phyloP scores from a whole-genome alignment of 768 basidiomycete species.

The Psilocybe azurescens region DNA sequence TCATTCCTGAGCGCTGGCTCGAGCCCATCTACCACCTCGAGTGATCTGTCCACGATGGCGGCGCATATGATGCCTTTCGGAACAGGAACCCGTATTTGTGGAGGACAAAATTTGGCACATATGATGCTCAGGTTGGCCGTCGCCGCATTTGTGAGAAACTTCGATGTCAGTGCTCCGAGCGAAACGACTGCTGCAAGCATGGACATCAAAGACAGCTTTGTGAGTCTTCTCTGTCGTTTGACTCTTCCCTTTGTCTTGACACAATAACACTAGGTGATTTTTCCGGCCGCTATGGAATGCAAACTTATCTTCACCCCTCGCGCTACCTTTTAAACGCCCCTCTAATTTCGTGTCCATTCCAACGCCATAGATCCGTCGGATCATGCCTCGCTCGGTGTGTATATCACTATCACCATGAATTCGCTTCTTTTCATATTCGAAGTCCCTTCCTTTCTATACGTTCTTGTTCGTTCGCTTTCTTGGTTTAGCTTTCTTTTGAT shows the following conservation, averaged over 20 bases:
- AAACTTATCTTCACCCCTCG: slow-evolving; percentile 68
- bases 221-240: slow-evolving; percentile 38
- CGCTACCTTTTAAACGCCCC: slow-evolving; percentile 9
- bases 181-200: slow-evolving; percentile 80
- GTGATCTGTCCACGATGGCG: slow-evolving; percentile 61
- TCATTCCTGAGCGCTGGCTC: slow-evolving; percentile 84
- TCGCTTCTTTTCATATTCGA: no score
- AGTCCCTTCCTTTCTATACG: neutral
- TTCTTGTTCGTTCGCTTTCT: neutral
- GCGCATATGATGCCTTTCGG: slow-evolving; percentile 84
- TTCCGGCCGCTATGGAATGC: slow-evolving; percentile 80
- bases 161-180: slow-evolving; percentile 64
- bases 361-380: no score
- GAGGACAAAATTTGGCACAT: slow-evolving; percentile 78
- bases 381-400: neutral
- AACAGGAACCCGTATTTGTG: slow-evolving; percentile 74
- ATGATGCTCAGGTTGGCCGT: slow-evolving; percentile 67
- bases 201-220: slow-evolving; percentile 84
- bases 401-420: no score
- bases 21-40: slow-evolving; percentile 46
- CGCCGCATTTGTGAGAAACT: slow-evolving; percentile 67
- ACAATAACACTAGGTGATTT: slow-evolving; percentile 58
- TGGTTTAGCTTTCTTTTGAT: neutral
- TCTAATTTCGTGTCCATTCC: neutral
- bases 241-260: neutral